Conservation (phyloP, 371 early-diverging fungal species). For the Mucor piriformis region DNA sequence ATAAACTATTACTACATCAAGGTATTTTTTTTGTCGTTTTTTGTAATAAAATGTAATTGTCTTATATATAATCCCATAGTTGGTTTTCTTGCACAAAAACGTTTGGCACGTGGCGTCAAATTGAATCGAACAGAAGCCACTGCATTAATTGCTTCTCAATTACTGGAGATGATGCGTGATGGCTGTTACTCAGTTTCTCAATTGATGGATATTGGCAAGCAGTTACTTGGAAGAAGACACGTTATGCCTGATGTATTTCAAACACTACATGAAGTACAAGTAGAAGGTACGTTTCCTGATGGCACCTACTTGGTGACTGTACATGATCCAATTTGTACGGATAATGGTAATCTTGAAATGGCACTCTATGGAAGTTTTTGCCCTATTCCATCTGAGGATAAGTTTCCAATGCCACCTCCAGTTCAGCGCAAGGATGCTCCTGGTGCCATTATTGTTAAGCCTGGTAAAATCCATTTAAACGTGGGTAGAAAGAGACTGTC, state of each 20-base stretch:
- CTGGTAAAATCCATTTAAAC: slow-evolving; percentile 73
- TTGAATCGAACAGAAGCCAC: slow-evolving; percentile 89
- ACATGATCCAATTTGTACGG: slow-evolving; percentile 83
- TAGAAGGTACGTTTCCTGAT: slow-evolving; percentile 88
- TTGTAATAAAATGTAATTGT: background rate
- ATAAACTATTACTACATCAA: slow-evolving; percentile 85
- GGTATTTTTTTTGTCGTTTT: slow-evolving; percentile 18
- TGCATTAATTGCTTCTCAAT: slow-evolving; percentile 83
- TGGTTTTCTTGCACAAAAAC: slow-evolving; percentile 86
- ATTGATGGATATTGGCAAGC: slow-evolving; percentile 86
- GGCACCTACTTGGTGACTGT: slow-evolving; percentile 93
- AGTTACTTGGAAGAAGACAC: slow-evolving; percentile 84
- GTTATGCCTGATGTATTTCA: slow-evolving; percentile 76
- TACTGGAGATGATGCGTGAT: slow-evolving; percentile 88
- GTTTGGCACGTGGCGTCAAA: slow-evolving; percentile 84
- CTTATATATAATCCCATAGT: slow-evolving; percentile 35
- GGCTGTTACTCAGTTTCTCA: slow-evolving; percentile 86
- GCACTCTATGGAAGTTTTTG: slow-evolving; percentile 87
- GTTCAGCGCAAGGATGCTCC: slow-evolving; percentile 35
- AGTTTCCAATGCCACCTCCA: slow-evolving; percentile 51
- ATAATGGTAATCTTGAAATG: slow-evolving; percentile 78
- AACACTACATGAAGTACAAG: slow-evolving; percentile 82
- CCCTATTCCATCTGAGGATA: slow-evolving; percentile 70
- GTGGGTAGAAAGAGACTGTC: slow-evolving; percentile 66
- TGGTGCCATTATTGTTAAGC: slow-evolving; percentile 67